Evolutionary conservation across 805 yeast genomes (phyloP).

Genomic region (Zygotorulaspora florentina): DNA sequence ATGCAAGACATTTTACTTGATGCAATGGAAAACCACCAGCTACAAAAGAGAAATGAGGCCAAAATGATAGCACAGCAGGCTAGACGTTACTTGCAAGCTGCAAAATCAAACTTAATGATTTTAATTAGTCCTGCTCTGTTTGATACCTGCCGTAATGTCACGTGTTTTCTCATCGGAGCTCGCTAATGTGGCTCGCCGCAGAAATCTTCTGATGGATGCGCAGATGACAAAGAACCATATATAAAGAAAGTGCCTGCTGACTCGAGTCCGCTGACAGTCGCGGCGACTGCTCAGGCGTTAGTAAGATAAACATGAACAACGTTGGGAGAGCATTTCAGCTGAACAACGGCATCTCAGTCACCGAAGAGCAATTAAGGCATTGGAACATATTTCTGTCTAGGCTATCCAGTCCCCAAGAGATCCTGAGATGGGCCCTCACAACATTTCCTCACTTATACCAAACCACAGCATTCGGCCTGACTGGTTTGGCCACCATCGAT

Average conservation of each 20-base stretch:
- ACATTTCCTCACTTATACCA: constrained; percentile 82
- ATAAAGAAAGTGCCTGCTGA: not conserved
- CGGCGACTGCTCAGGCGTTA: not conserved
- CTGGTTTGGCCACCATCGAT: constrained; percentile 85
- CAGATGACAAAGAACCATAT: not conserved
- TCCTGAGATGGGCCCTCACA: constrained; percentile 75
- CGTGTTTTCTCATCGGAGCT: not conserved
- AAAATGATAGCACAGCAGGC: no score
- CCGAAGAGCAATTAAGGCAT: constrained; percentile 56
- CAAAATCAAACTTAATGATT: no score
- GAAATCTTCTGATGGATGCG: not conserved
- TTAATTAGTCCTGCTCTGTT: not conserved
- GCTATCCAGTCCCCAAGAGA: constrained; percentile 57
- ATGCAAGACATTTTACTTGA: not conserved
- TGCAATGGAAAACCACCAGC: not conserved
- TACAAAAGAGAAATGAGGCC: no score
- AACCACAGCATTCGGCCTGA: constrained; percentile 92
- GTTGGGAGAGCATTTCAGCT: constrained; percentile 16
- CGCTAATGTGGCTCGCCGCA: not conserved
- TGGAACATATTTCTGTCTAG: constrained; percentile 58
- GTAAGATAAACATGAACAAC: constrained; percentile 1
- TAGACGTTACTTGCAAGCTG: no score
- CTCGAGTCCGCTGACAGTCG: no score
- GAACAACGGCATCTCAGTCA: constrained; percentile 36
- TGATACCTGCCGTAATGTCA: not conserved